Evolutionary conservation across 202 grass and related monocot genomes (phyloP), one percentile per base, ranked within the genome.

Genomic region (Carex arenaria): DNA sequence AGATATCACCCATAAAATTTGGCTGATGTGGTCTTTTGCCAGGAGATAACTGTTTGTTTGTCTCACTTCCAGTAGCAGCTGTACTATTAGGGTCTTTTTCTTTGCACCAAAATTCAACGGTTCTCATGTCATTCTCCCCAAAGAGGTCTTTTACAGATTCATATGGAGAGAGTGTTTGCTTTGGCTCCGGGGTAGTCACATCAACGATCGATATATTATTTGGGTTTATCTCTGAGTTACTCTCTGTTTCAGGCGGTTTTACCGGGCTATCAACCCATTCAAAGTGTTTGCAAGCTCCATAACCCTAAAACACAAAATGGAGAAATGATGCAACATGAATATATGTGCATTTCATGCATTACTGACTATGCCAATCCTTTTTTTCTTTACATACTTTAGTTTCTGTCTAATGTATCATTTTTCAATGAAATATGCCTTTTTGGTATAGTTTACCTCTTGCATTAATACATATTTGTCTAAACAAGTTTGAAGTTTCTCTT

Each of bases 231-330:
- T 49, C 11, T 49, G 45, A 49, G 64, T 43, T 40, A 15, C 84
- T 67, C 53, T 36, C 60, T 74, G 13, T 63, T 84, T 85, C 63
- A 32, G 5, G 63, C 51, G 11, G 20, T 64, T 88, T 59, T 69
- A 76, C 80, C 26, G 14, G 45, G 68, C 7, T 42, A 80, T 81
- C 64, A 54, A 93, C 61, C 80, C 47, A 86, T 40, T 82, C 36
- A 17, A 34, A 73, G 61, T 89, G 78, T 45, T 49, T 49, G 54
- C 93, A 96, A 51, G 85, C 83, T 81, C 90, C 90, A 0, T 93
- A 22, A 80, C 90, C 89, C 93, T 96, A 78, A 7, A 88, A 56
- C 81, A 83, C 34, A 72, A 90, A 67, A 81, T n/a, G 7, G 15
- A 65, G 20, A 64, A 20, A 81, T 51, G 2, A 65, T 15, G 2